A percentile compares a stretch with the other conserved stretches of the same genome.
Conservation (phyloP, 2,329 filamentous ascomycete species). For the Monosporascus ibericus region DNA sequence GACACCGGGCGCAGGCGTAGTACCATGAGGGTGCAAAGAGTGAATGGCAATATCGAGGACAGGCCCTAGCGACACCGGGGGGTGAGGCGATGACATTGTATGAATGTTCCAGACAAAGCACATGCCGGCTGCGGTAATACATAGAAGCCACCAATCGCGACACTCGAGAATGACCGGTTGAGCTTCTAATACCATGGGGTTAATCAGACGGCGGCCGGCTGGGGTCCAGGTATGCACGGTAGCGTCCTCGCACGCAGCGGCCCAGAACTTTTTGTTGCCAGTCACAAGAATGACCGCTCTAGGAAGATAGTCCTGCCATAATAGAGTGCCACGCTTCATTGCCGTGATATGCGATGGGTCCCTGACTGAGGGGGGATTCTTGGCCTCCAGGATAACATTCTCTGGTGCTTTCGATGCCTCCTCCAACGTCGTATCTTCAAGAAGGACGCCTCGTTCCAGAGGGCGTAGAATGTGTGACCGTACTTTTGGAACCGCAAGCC, state of each 20-base stretch:
- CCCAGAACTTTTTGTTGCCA: conserved; percentile 87
- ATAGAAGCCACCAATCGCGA: conserved; percentile 81
- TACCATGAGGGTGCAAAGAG: conserved; percentile 66
- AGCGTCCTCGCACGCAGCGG: conserved; percentile 88
- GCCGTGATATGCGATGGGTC: conserved; percentile 83
- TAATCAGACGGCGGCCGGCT: conserved; percentile 78
- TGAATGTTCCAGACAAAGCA: conserved; percentile 93
- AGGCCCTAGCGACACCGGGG: conserved; percentile 81
- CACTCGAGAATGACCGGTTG: conserved; percentile 93
- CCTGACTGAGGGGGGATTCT: conserved; percentile 69
- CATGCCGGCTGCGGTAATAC: conserved; percentile 80
- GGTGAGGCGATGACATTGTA: conserved; percentile 76
- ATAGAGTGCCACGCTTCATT: conserved; percentile 67
- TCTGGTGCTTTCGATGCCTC: conserved; percentile 59
- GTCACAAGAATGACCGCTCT: conserved; percentile 83
- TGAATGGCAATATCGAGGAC: conserved; percentile 82
- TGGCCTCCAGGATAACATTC: conserved; percentile 79
- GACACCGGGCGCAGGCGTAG: conserved; percentile 74
- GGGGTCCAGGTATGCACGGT: conserved; percentile 88
- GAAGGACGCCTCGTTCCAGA: conserved; percentile 60
- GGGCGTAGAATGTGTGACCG: conserved; percentile 77
- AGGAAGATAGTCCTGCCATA: conserved; percentile 95
- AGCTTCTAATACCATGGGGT: conserved; percentile 79
- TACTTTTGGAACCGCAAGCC: conserved; percentile 82
- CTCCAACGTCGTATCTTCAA: conserved; percentile 46